These are phyloP conservation scores for Corynascus novoguineensis DNA, from an alignment of 495 filamentous ascomycete species.

Conservation along the genomic window DNA sequence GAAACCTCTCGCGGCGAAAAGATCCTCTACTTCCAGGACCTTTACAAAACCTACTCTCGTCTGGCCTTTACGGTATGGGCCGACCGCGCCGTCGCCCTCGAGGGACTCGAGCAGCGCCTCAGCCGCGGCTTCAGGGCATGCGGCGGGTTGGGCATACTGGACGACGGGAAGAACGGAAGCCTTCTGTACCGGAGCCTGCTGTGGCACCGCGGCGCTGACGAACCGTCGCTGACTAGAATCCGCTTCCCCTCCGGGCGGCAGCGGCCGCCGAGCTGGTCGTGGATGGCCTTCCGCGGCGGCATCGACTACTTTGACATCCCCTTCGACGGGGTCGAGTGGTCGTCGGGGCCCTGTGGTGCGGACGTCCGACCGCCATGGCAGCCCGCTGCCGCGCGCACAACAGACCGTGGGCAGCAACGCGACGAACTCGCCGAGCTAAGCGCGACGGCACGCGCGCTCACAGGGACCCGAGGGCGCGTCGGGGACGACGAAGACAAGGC, in stretches of 20 bases:
- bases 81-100: conserved; percentile 31
- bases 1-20: conserved; percentile 9
- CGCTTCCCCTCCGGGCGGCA: not conserved
- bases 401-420: too few relatives aligned
- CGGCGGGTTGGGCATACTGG: conserved; percentile 25
- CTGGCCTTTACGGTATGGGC: conserved; percentile 17
- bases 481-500: too few relatives aligned
- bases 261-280: not conserved
- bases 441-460: too few relatives aligned
- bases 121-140: not conserved
- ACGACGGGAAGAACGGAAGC: not conserved
- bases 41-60: conserved; percentile 30
- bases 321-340: not conserved
- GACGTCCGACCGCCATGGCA: too few relatives aligned
- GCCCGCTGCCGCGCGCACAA: too few relatives aligned
- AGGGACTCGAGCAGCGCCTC: conserved; percentile 28
- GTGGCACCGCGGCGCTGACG: conserved; percentile 15
- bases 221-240: not conserved
- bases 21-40: conserved; percentile 24
- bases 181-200: conserved; percentile 23
- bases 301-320: not conserved
- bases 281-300: not conserved
- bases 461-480: too few relatives aligned
- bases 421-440: too few relatives aligned
- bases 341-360: not conserved